A percentile compares a stretch with the other conserved stretches of the same genome.
These are phyloP conservation scores for Rhizopus microsporus DNA, from an alignment of 371 early-diverging fungal genomes.

Conservation along the genomic window DNA sequence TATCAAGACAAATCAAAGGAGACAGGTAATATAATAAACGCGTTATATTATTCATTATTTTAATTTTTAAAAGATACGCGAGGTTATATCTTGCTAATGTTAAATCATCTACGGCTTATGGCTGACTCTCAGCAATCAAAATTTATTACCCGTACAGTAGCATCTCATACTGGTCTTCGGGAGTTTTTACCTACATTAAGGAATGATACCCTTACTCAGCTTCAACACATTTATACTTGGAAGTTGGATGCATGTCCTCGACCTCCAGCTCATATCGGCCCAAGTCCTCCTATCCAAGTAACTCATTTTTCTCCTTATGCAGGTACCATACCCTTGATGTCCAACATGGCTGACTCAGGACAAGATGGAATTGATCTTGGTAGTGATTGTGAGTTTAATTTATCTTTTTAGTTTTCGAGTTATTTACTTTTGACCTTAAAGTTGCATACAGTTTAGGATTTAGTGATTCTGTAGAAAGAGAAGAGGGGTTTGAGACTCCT, in stretches of 20 bases:
- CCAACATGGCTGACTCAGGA: constrained; percentile 22
- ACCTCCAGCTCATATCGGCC: constrained; percentile 50
- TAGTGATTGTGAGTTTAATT: constrained; percentile 34
- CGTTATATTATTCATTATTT: background rate
- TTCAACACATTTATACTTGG: constrained; percentile 34
- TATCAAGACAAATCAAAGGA: constrained; percentile 24
- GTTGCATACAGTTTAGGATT: constrained; percentile 50
- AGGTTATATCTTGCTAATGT: constrained; percentile 40
- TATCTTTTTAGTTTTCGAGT: background rate
- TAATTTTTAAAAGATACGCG: constrained; percentile 24
- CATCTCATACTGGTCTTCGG: constrained; percentile 27
- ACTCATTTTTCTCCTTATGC: constrained; percentile 38
- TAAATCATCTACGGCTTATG: constrained; percentile 43
- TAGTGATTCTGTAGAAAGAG: constrained; percentile 16
- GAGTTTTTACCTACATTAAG: constrained; percentile 38
- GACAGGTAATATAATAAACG: constrained; percentile 27
- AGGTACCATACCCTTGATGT: constrained; percentile 38
- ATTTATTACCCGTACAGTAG: constrained; percentile 25
- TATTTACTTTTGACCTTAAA: constrained; percentile 3
- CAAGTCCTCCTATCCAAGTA: constrained; percentile 43
- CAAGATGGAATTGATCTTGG: constrained; percentile 41
- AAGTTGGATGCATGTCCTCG: constrained; percentile 40
- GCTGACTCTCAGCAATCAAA: constrained; percentile 31
- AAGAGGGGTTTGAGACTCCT: constrained; percentile 27
- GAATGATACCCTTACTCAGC: constrained; percentile 42